phyloP scores from a whole-genome alignment of 1,139 yeast genomes.

The Sugiyamaella japonica region DNA sequence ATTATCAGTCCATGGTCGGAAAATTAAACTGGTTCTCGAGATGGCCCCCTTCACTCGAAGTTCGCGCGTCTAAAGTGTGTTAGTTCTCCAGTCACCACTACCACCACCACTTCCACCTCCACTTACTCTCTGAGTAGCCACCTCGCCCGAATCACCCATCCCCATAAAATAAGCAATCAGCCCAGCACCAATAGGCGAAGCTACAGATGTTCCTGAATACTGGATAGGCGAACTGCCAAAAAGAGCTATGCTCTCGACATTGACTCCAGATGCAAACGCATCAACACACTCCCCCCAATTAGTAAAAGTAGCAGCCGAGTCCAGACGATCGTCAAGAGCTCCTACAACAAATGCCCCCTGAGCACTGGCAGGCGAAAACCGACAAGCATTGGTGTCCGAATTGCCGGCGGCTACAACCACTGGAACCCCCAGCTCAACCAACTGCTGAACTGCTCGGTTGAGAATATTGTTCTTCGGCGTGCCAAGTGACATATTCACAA shows the following conservation, averaged over 20 bases:
- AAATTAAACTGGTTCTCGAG: slow-evolving; percentile 34
- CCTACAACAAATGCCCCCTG: slow-evolving; percentile 76
- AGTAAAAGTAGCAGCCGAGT: slow-evolving; percentile 68
- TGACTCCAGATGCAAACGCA: slow-evolving; percentile 77
- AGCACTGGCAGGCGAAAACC: slow-evolving; percentile 78
- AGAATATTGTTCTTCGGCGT: slow-evolving; percentile 63
- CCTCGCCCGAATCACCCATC: slow-evolving; percentile 54
- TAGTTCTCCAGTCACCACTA: neutral
- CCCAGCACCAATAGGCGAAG: slow-evolving; percentile 81
- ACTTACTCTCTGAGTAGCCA: slow-evolving; percentile 39
- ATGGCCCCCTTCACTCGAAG: slow-evolving; percentile 33
- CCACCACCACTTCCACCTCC: no score
- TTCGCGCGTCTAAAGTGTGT: slow-evolving; percentile 22
- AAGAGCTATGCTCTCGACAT: slow-evolving; percentile 50
- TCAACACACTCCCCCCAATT: slow-evolving; percentile 92
- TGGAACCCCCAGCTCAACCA: slow-evolving; percentile 65
- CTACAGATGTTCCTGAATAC: slow-evolving; percentile 86
- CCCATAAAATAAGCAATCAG: slow-evolving; percentile 64
- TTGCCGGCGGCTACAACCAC: slow-evolving; percentile 93
- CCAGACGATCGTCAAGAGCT: slow-evolving; percentile 74
- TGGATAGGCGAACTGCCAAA: slow-evolving; percentile 39
- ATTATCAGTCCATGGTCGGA: slow-evolving; percentile 44
- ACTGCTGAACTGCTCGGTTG: slow-evolving; percentile 72
- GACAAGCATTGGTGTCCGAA: slow-evolving; percentile 71
- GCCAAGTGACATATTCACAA: slow-evolving; percentile 81